phyloP scores from a whole-genome alignment of 345 rosid genomes.

The Hibiscus trionum region DNA sequence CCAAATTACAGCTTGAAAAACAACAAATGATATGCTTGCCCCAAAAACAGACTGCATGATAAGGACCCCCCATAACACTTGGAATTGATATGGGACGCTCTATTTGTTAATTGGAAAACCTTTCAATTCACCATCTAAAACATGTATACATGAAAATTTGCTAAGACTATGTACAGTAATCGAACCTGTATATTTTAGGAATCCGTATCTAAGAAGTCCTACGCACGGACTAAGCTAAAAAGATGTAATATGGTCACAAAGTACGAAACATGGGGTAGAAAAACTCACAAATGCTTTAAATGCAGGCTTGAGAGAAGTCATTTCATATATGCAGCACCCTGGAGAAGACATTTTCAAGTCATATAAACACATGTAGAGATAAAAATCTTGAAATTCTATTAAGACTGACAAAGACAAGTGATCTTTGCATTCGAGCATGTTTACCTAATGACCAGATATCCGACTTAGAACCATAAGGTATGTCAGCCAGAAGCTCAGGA shows the following conservation, averaged over 20 bases:
- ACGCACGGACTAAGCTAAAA: background rate
- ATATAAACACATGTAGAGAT: conserved; percentile 8
- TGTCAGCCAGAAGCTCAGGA: conserved; percentile 99
- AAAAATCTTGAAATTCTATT: background rate
- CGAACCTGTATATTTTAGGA: background rate
- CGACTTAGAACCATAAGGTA: conserved; percentile 96
- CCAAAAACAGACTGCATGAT: background rate
- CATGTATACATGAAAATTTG: background rate
- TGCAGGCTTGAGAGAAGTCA: conserved; percentile 90
- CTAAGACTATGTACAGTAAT: background rate
- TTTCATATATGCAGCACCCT: conserved; percentile 99
- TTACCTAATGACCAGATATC: conserved; percentile 98
- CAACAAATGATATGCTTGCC: no score
- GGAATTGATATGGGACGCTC: background rate
- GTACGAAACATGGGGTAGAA: conserved; percentile 10
- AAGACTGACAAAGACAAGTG: background rate
- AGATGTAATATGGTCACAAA: conserved; percentile 2
- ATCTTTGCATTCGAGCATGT: background rate
- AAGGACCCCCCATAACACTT: background rate
- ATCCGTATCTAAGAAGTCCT: background rate
- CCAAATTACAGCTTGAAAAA: no score
- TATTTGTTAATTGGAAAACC: background rate
- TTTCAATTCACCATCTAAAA: background rate
- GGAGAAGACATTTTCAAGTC: conserved; percentile 29
- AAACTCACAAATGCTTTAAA: conserved; percentile 95